Conservation (phyloP, 805 yeast genomes). For the Saturnispora silvae region DNA sequence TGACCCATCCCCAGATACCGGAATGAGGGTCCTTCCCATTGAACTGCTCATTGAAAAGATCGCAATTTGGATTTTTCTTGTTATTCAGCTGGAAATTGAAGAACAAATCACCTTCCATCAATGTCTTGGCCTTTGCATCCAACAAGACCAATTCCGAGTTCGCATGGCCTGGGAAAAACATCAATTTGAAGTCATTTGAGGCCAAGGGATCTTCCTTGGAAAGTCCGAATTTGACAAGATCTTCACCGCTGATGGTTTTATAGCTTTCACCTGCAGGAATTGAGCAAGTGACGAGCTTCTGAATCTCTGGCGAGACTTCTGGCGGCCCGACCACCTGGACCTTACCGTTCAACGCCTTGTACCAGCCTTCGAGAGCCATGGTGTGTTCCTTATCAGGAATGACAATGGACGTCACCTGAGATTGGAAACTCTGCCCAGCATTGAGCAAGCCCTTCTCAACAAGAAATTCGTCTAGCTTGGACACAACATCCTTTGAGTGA, state of each 20-base stretch:
- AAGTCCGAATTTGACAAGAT: conserved; percentile 28
- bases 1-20: conserved; percentile 27
- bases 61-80: conserved; percentile 28
- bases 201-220: conserved; percentile 22
- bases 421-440: conserved; percentile 25
- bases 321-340: conserved; percentile 3
- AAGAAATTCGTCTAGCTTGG: conserved; percentile 26
- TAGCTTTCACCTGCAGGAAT: conserved; percentile 1
- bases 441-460: conserved; percentile 19
- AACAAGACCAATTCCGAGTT: conserved; percentile 49
- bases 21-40: conserved; percentile 30
- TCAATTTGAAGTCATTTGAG: conserved; percentile 37
- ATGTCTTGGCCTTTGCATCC: conserved; percentile 36
- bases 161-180: conserved; percentile 44
- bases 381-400: conserved; percentile 60
- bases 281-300: neutral
- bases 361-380: conserved; percentile 23
- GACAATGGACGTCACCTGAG: conserved; percentile 38
- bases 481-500: conserved; percentile 34
- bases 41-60: conserved; percentile 35
- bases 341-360: conserved; percentile 1
- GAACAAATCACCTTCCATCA: conserved; percentile 51
- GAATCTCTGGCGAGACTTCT: neutral
- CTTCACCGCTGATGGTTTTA: neutral
- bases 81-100: conserved; percentile 44